These are phyloP conservation scores for Penicillium sp. DNA, from an alignment of 2,329 filamentous ascomycete species.

Conservation along the genomic window DNA sequence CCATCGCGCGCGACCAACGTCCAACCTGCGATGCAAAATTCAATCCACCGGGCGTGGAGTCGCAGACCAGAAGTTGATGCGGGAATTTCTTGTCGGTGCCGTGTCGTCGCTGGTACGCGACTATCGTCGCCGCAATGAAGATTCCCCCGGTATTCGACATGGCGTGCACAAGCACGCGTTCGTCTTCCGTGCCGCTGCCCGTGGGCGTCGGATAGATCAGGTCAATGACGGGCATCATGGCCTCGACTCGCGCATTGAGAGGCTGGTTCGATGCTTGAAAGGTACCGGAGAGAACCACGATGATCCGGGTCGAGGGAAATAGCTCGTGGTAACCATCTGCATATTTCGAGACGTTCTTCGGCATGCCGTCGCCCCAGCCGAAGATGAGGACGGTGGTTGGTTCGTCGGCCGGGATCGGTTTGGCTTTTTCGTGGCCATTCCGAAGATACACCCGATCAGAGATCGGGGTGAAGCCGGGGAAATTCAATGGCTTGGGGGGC, in stretches of 20 bases:
- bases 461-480: conserved; percentile 46
- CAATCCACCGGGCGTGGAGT: conserved; percentile 52
- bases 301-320: conserved; percentile 48
- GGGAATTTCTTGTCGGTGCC: conserved; percentile 37
- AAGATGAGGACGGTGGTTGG: conserved; percentile 43
- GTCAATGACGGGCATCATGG: conserved; percentile 44
- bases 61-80: conserved; percentile 46
- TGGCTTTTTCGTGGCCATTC: conserved; percentile 16
- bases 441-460: conserved; percentile 47
- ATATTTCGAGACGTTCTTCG: conserved; percentile 54
- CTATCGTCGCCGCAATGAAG: conserved; percentile 47
- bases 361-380: conserved; percentile 53
- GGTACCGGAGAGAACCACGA: conserved; percentile 50
- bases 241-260: conserved; percentile 41
- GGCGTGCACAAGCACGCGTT: conserved; percentile 47
- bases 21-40: conserved; percentile 29
- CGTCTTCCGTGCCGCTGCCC: conserved; percentile 11
- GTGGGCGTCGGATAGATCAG: conserved; percentile 21
- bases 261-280: conserved; percentile 44
- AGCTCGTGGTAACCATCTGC: conserved; percentile 48
- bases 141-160: conserved; percentile 58
- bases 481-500: conserved; percentile 19
- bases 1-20: conserved; percentile 52
- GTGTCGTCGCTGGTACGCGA: conserved; percentile 41
- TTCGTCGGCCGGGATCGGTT: conserved; percentile 26